A percentile compares a stretch with the other conserved stretches of the same genome.
Evolutionary conservation across 2,329 filamentous ascomycete genomes (phyloP).

Genomic region (Fusarium coicis): DNA sequence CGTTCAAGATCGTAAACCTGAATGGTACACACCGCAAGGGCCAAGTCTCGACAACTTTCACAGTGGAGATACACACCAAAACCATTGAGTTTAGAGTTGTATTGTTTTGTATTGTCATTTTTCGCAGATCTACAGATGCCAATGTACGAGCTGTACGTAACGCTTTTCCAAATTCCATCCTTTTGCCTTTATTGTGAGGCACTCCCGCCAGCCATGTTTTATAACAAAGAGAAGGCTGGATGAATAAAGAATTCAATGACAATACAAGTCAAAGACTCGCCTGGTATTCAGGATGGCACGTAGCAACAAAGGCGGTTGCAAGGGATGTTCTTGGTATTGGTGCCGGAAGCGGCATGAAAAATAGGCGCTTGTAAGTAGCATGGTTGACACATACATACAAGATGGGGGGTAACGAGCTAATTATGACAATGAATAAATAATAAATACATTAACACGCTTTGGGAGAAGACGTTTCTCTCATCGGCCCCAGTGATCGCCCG

Average conservation of each 20-base stretch:
- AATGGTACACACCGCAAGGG: not conserved
- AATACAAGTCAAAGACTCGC: slow-evolving; percentile 1
- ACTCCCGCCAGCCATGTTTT: slow-evolving; percentile 1
- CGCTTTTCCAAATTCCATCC: not conserved
- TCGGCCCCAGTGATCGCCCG: slow-evolving; percentile 9
- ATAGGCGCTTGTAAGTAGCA: not conserved
- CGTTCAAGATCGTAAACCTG: not conserved
- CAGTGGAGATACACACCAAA: not conserved
- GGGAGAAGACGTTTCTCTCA: not conserved
- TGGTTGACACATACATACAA: slow-evolving; percentile 4
- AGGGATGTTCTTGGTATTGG: slow-evolving; percentile 14
- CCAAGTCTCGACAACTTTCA: not conserved
- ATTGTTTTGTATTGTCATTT: slow-evolving; percentile 16
- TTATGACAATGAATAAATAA: slow-evolving; percentile 17
- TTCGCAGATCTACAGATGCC: slow-evolving; percentile 18
- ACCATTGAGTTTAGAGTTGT: slow-evolving; percentile 8
- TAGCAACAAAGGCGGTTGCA: slow-evolving; percentile 1
- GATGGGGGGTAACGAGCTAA: slow-evolving; percentile 1
- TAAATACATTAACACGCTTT: slow-evolving; percentile 25
- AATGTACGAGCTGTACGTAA: slow-evolving; percentile 16
- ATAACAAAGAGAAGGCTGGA: not conserved
- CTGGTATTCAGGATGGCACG: slow-evolving; percentile 9
- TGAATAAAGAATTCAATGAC: not conserved
- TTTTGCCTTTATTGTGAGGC: not conserved
- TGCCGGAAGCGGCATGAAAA: slow-evolving; percentile 17